phyloP scores from a whole-genome alignment of 805 yeast genomes.

The Barnettozyma vustinii region DNA sequence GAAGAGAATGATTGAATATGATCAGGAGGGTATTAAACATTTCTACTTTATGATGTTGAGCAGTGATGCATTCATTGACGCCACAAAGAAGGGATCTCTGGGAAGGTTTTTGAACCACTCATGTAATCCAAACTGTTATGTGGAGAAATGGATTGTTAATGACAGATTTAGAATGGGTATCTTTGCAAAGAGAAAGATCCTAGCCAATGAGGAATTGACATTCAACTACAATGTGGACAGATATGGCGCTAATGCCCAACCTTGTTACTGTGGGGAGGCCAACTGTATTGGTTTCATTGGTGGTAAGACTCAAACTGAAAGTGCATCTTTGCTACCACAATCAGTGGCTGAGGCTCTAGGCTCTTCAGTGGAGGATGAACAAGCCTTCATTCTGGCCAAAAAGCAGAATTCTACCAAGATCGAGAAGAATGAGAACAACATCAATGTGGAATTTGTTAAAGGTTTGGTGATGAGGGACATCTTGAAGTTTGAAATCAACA shows the following conservation, averaged over 20 bases:
- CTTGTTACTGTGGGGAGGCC: conserved; percentile 89
- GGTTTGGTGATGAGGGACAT: conserved; percentile 50
- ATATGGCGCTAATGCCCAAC: conserved; percentile 91
- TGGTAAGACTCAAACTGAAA: conserved; percentile 95
- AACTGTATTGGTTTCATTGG: conserved; percentile 93
- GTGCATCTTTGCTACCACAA: conserved; percentile 79
- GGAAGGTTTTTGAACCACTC: conserved; percentile 95
- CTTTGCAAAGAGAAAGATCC: conserved; percentile 72
- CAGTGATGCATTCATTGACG: conserved; percentile 90
- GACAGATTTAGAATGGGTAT: conserved; percentile 91
- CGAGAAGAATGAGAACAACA: conserved; percentile 47
- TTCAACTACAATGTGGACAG: conserved; percentile 84
- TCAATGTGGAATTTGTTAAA: conserved; percentile 61
- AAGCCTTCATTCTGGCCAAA: conserved; percentile 62
- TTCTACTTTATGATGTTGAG: conserved; percentile 96
- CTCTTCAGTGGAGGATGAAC: conserved; percentile 60
- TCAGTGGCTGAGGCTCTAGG: conserved; percentile 83
- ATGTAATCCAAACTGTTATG: conserved; percentile 90
- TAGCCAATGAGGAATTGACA: conserved; percentile 82
- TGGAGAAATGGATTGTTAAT: conserved; percentile 96
- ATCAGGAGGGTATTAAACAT: conserved; percentile 62
- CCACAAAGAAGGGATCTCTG: conserved; percentile 81
- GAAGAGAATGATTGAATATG: conserved; percentile 69
- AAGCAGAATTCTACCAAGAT: conserved; percentile 40
- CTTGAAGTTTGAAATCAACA: conserved; percentile 55